These are phyloP conservation scores for Capsella rubella DNA, from an alignment of 441 rosid genomes.

Conservation along the genomic window DNA sequence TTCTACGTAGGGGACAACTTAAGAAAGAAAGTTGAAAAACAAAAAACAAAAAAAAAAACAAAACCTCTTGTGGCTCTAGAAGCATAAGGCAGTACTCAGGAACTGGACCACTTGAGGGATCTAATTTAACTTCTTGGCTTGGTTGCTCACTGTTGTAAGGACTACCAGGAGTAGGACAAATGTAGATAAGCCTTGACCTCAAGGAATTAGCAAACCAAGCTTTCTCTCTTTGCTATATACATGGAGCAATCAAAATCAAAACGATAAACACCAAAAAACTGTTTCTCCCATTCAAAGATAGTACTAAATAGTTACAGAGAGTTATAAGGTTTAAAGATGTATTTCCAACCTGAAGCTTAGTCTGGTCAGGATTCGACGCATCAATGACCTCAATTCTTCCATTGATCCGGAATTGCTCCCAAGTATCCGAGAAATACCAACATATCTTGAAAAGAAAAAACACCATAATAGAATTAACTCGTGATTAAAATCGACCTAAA, in stretches of 20 bases:
- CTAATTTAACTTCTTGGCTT: constrained; percentile 48
- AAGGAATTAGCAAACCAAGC: constrained; percentile 78
- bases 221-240: constrained; percentile 73
- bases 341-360: constrained; percentile 66
- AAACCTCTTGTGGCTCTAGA: constrained; percentile 85
- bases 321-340: background rate
- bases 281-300: constrained; percentile 1
- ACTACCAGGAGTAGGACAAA: constrained; percentile 70
- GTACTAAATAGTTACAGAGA: background rate
- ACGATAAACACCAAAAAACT: background rate
- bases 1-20: background rate
- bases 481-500: background rate
- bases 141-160: constrained; percentile 59
- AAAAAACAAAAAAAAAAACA: background rate
- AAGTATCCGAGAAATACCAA: constrained; percentile 85
- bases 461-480: constrained; percentile 4
- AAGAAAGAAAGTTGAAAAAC: background rate
- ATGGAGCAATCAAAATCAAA: constrained; percentile 32
- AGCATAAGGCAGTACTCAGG: constrained; percentile 68
- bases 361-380: constrained; percentile 60
- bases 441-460: constrained; percentile 55
- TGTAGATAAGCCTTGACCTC: constrained; percentile 68
- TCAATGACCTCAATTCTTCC: constrained; percentile 80
- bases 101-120: constrained; percentile 74
- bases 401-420: constrained; percentile 91